phyloP scores from a whole-genome alignment of 371 early-diverging fungal genomes.

The Umbelopsis sp. region DNA sequence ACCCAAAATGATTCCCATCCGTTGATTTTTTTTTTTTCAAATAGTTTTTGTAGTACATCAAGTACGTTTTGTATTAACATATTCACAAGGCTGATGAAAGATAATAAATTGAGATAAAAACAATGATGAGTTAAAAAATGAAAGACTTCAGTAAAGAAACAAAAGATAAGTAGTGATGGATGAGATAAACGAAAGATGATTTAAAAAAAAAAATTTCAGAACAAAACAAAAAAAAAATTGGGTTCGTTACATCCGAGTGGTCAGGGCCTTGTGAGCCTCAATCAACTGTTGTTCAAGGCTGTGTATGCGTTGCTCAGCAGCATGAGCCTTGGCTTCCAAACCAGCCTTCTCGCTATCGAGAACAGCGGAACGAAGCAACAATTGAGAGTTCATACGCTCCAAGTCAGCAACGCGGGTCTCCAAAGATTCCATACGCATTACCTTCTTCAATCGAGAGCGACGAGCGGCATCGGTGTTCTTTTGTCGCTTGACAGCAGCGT shows the following conservation, averaged over 20 bases:
- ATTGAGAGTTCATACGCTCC: constrained; percentile 69
- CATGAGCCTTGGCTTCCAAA: constrained; percentile 61
- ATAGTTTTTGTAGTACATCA: no score
- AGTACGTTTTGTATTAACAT: no score
- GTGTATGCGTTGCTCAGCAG: constrained; percentile 64
- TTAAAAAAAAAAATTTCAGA: constrained; percentile 14
- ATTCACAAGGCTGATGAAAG: no score
- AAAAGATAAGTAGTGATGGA: neutral
- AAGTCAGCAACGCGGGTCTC: constrained; percentile 76
- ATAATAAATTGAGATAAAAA: no score
- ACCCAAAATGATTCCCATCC: no score
- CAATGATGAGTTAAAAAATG: no score
- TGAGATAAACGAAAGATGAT: constrained; percentile 22
- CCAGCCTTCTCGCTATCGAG: constrained; percentile 69
- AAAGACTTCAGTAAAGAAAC: neutral
- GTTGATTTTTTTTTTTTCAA: no score
- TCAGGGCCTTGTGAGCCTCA: constrained; percentile 62
- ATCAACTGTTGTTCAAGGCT: constrained; percentile 68
- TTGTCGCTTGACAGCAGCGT: constrained; percentile 60
- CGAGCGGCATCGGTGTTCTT: constrained; percentile 93
- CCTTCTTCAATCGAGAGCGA: constrained; percentile 86
- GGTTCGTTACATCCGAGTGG: constrained; percentile 23
- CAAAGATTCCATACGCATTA: constrained; percentile 76
- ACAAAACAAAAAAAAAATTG: constrained; percentile 16
- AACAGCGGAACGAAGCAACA: constrained; percentile 69